Percentiles rank a stretch among this genome's conserved stretches.
These are phyloP conservation scores for Candida albicans DNA, from an alignment of 1,139 yeast species.

Conservation along the genomic window DNA sequence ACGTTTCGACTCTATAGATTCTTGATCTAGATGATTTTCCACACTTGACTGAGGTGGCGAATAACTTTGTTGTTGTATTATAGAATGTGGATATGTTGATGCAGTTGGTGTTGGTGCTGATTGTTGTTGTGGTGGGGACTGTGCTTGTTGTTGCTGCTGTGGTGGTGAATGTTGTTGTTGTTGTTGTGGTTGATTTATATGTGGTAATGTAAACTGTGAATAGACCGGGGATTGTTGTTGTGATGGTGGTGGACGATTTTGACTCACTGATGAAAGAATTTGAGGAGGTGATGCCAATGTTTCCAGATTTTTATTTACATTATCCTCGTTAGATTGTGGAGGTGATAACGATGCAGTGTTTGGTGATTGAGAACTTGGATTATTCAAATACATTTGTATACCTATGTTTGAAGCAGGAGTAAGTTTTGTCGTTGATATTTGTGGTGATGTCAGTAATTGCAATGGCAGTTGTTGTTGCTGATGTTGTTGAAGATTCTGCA, in stretches of 20 bases:
- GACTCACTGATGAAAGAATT: background rate
- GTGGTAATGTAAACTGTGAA: slow-evolving; percentile 1
- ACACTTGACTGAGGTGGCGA: slow-evolving; percentile 1
- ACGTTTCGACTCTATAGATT: slow-evolving; percentile 26
- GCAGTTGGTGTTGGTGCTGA: background rate
- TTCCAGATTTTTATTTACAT: slow-evolving; percentile 2
- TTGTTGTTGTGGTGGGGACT: background rate
- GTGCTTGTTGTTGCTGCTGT: background rate
- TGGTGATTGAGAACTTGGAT: slow-evolving; percentile 4
- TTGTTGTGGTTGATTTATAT: background rate
- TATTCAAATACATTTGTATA: slow-evolving; percentile 8
- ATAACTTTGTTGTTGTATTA: background rate
- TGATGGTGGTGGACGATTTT: background rate
- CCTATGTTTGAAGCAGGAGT: slow-evolving; percentile 7
- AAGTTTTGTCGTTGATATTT: background rate
- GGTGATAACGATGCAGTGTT: slow-evolving; percentile 3
- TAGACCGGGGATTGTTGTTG: background rate
- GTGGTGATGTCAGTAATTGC: background rate
- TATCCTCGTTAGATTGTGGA: slow-evolving; percentile 2
- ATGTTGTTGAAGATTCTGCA: background rate
- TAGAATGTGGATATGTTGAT: background rate
- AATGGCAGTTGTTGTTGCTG: background rate
- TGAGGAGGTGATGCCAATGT: slow-evolving; percentile 3
- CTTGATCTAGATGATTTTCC: background rate
- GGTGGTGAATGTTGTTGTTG: too few relatives aligned